Evolutionary conservation across 2,329 filamentous ascomycete genomes (phyloP).

Genomic region (Aspergillus nomiae): DNA sequence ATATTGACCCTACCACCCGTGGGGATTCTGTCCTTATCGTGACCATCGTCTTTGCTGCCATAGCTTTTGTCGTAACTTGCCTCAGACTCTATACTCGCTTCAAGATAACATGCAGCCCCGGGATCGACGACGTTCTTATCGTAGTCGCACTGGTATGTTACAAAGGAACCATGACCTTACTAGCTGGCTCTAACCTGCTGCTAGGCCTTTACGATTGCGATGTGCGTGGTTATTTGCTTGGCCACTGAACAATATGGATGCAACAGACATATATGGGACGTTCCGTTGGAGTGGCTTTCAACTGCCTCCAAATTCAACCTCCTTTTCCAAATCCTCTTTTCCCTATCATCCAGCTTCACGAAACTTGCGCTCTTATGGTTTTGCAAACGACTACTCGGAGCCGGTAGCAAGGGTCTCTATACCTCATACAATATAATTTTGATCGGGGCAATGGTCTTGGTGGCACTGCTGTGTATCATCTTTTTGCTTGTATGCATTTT

Average conservation of each 20-base stretch:
- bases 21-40: constrained; percentile 47
- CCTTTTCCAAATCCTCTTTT: constrained; percentile 40
- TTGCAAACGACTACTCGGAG: constrained; percentile 35
- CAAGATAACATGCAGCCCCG: constrained; percentile 47
- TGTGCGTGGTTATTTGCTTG: constrained; percentile 36
- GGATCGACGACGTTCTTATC: constrained; percentile 52
- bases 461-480: constrained; percentile 35
- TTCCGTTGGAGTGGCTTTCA: constrained; percentile 31
- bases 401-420: constrained; percentile 30
- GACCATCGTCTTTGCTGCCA: constrained; percentile 40
- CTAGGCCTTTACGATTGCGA: constrained; percentile 38
- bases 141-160: constrained; percentile 42
- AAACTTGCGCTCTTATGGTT: constrained; percentile 44
- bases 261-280: constrained; percentile 47
- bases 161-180: background rate
- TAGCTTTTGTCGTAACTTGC: constrained; percentile 44
- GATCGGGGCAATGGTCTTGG: constrained; percentile 32
- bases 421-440: constrained; percentile 26
- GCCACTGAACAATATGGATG: constrained; percentile 37
- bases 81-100: constrained; percentile 52
- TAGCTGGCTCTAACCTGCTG: constrained; percentile 6
- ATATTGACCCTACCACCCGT: constrained; percentile 48
- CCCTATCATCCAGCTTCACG: constrained; percentile 34
- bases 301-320: constrained; percentile 40
- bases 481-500: constrained; percentile 36